A percentile compares a stretch with the other conserved stretches of the same genome.
phyloP scores from a whole-genome alignment of 2,329 filamentous ascomycete genomes.

The Xylaria sp. region DNA sequence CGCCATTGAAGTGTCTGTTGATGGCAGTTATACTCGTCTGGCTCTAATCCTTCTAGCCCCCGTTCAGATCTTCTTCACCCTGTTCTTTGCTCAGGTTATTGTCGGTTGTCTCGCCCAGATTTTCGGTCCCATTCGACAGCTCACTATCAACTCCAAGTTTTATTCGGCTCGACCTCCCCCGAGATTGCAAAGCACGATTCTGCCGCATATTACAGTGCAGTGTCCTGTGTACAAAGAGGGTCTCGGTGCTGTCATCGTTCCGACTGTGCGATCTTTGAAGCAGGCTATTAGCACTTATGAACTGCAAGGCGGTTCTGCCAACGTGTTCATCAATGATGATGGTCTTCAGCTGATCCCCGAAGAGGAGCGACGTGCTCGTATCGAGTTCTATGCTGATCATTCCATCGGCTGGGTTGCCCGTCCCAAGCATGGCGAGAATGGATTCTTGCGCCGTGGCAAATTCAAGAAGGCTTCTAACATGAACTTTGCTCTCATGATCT shows the following conservation, averaged over 20 bases:
- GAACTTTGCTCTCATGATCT: constrained; percentile 71
- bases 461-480: constrained; percentile 80
- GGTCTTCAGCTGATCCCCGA: constrained; percentile 71
- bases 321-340: constrained; percentile 79
- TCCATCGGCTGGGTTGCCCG: constrained; percentile 73
- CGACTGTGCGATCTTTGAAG: constrained; percentile 79
- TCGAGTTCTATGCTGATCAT: constrained; percentile 72
- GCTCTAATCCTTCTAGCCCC: constrained; percentile 70
- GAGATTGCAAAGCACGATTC: constrained; percentile 58
- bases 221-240: constrained; percentile 91
- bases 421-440: constrained; percentile 66
- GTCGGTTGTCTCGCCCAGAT: constrained; percentile 77
- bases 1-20: constrained; percentile 70
- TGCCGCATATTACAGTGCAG: constrained; percentile 82
- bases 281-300: constrained; percentile 79
- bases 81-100: constrained; percentile 82
- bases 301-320: constrained; percentile 76
- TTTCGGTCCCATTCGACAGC: constrained; percentile 75
- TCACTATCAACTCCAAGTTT: constrained; percentile 78
- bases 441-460: constrained; percentile 63
- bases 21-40: constrained; percentile 66
- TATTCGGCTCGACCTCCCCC: constrained; percentile 76
- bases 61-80: constrained; percentile 78
- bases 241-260: constrained; percentile 73
- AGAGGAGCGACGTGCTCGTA: constrained; percentile 65